These are phyloP conservation scores for Chalaropsis thielavioides DNA, from an alignment of 2,329 filamentous ascomycete species.

Conservation along the genomic window DNA sequence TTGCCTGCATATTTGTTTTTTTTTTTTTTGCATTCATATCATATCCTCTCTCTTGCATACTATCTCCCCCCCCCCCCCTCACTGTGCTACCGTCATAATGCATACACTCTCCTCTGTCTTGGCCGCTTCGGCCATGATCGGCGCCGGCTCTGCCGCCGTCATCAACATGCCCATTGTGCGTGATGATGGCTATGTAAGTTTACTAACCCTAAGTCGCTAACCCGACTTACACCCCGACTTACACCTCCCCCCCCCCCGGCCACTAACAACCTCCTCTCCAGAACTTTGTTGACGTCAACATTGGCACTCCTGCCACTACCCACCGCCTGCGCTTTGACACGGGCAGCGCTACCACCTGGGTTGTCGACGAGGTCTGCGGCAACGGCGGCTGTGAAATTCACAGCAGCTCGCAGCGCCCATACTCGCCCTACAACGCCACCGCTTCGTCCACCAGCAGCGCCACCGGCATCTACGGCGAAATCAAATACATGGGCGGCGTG, in stretches of 20 bases:
- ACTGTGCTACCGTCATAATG: slow-evolving; percentile 2
- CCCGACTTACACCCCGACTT: background rate
- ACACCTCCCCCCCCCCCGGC: background rate
- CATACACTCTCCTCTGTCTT: slow-evolving; percentile 13
- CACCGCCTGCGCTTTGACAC: slow-evolving; percentile 26
- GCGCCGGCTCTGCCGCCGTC: slow-evolving; percentile 9
- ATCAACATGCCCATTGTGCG: slow-evolving; percentile 16
- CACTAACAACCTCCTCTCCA: too few relatives aligned
- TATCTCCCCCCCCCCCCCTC: too few relatives aligned
- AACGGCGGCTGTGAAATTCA: slow-evolving; percentile 21
- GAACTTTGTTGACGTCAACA: slow-evolving; percentile 19
- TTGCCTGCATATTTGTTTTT: background rate
- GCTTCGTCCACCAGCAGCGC: slow-evolving; percentile 23
- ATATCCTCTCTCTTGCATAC: background rate
- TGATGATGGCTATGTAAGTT: slow-evolving; percentile 16
- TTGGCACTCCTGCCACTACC: slow-evolving; percentile 23
- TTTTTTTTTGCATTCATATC: background rate
- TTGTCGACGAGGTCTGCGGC: slow-evolving; percentile 22
- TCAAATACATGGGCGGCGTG: slow-evolving; percentile 25
- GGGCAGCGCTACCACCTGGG: slow-evolving; percentile 26
- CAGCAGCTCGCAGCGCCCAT: slow-evolving; percentile 19
- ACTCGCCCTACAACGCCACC: slow-evolving; percentile 20
- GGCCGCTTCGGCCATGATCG: slow-evolving; percentile 13
- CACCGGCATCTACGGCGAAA: slow-evolving; percentile 20
- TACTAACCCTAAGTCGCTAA: background rate